Base-by-base conservation (phyloP, 1,139 yeast genomes). In the Sugiyamaella novakii region DNA sequence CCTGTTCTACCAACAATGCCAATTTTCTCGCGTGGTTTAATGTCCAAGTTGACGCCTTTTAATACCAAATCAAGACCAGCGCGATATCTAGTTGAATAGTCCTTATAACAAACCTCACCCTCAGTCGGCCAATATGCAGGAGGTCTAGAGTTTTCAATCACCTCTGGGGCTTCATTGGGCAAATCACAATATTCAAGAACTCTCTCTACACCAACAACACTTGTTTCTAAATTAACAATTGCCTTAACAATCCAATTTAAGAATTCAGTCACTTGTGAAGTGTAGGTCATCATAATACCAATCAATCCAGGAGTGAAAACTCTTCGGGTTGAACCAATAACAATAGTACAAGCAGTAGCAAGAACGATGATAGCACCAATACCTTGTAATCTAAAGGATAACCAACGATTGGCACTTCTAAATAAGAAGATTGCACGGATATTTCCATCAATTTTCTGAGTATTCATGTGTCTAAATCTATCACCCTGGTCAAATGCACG, bases 1-100 rank as follows among this genome's bases (percentile, higher is more conserved):
- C 95, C 95, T 0, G 95, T 86, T 57, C 95, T 75, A 7, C 95
- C 95, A 14, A 85, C 92, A 54, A 86, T 81, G 38, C 95, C 95
- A 55, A 86, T 72, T 61, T 86, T 86, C 57, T 86, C 92, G 14
- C 70, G 70, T 2, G 87, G 74, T 25, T 75, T 71, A 51, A 86
- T 77, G 1, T 71, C 68, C 41, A 85, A 61, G 30, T 71, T 67
- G 44, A 86, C 71, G 42, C 78, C 71, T 46, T 74, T 76, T 59
- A 86, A 68, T 2, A 84, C 87, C 21, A 80, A 78, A 22, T 67
- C 70, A 21, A 70, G 58, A 30, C 81, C 81, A 6, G 74, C 76
- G 54, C 87, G 73, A 63, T 86, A 86, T 43, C 78, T 73, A 1
- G 92, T 78, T 1, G 86, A 76, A 59, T 83, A 84, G 57, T 81